Evolutionary conservation across 371 early-diverging fungal species (phyloP).

Genomic region (Coemansia sp.): DNA sequence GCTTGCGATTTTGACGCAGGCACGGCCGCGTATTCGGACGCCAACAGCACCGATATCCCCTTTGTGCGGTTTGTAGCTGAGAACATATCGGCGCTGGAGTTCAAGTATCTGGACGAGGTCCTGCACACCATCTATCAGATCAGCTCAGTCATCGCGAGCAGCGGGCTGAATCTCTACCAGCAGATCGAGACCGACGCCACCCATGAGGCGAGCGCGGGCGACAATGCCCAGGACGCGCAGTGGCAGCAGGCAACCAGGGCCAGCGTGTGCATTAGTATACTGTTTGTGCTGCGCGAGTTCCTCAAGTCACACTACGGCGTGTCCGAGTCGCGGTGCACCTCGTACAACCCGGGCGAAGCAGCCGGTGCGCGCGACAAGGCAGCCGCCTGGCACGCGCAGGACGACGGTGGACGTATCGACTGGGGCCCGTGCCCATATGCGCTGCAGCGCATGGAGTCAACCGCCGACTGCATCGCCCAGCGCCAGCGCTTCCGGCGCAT

Average conservation of each 20-base stretch:
- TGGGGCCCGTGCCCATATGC: constrained; percentile 43
- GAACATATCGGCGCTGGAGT: constrained; percentile 71
- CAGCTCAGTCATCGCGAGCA: constrained; percentile 67
- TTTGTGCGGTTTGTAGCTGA: constrained; percentile 79
- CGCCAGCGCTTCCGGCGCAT: constrained; percentile 28
- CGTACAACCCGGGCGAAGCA: constrained; percentile 50
- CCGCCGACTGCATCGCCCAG: constrained; percentile 26
- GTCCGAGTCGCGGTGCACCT: constrained; percentile 57
- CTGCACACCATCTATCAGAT: constrained; percentile 67
- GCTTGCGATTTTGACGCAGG: constrained; percentile 63
- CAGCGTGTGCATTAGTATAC: constrained; percentile 52
- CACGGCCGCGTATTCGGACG: not conserved
- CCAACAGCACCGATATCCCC: constrained; percentile 55
- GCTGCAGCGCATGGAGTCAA: constrained; percentile 34
- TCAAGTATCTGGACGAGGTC: constrained; percentile 77
- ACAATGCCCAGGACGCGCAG: constrained; percentile 10
- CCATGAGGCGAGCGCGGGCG: constrained; percentile 1
- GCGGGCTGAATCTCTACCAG: constrained; percentile 62
- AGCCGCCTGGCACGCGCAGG: constrained; percentile 47
- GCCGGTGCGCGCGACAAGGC: constrained; percentile 54
- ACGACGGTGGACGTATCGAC: constrained; percentile 32
- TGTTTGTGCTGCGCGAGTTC: constrained; percentile 60
- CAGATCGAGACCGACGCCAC: constrained; percentile 47
- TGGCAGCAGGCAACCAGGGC: constrained; percentile 27
- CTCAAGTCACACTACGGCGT: constrained; percentile 65